A percentile compares a stretch with the other conserved stretches of the same genome.
Conservation (phyloP, 2,329 filamentous ascomycete genomes). For the Colletotrichum sp. region DNA sequence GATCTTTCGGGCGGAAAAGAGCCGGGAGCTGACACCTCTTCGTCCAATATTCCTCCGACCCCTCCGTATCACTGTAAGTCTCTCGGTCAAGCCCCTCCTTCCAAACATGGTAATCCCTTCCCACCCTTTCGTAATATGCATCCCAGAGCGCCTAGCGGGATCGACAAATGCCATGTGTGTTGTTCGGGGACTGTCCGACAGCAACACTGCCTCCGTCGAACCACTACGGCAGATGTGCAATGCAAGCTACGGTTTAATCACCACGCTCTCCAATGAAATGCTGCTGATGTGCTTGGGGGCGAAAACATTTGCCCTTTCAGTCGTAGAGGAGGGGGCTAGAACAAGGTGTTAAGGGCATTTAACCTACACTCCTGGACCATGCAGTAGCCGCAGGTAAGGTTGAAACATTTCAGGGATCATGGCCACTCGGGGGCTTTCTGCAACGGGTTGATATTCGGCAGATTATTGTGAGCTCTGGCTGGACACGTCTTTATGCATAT, state of each 20-base stretch:
- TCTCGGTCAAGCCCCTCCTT: not conserved
- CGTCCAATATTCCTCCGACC: not conserved
- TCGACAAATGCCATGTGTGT: not conserved
- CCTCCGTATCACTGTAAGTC: not conserved
- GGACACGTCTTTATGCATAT: not conserved
- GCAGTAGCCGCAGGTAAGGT: not conserved
- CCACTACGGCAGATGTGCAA: not conserved
- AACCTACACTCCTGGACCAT: not conserved
- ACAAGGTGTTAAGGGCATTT: not conserved
- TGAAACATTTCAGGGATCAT: conserved; percentile 7
- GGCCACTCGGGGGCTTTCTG: not conserved
- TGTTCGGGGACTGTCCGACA: not conserved
- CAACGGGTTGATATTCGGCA: not conserved
- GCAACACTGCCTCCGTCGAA: too few relatives aligned
- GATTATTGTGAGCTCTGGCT: not conserved
- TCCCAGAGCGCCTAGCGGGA: not conserved
- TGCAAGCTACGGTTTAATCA: not conserved
- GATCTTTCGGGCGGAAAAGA: not conserved
- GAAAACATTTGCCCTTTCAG: not conserved
- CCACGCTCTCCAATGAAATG: not conserved
- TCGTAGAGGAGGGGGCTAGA: not conserved
- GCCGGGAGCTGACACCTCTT: not conserved
- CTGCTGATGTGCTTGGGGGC: not conserved
- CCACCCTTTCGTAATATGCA: not conserved
- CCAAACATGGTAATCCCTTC: not conserved